phyloP scores from a whole-genome alignment of 768 basidiomycete genomes.

The Suillus paluster region DNA sequence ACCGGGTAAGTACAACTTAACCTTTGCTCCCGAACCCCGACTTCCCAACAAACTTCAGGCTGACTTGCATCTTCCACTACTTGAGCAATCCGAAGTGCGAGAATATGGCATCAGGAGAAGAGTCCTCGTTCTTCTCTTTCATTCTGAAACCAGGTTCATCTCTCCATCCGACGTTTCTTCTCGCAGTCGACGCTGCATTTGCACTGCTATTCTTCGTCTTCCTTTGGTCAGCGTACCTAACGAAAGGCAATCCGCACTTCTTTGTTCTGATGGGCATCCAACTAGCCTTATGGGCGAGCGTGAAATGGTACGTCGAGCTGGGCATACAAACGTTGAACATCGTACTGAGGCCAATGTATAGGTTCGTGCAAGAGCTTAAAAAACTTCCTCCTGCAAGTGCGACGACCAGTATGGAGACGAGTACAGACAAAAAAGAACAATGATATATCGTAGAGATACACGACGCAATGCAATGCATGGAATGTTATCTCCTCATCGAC shows the following conservation, averaged over 20 bases:
- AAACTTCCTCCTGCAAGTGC: constrained; percentile 31
- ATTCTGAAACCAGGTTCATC: constrained; percentile 79
- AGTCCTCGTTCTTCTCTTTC: constrained; percentile 48
- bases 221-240: constrained; percentile 58
- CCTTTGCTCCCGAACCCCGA: background rate
- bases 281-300: constrained; percentile 72
- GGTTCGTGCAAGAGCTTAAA: constrained; percentile 71
- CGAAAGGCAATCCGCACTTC: constrained; percentile 69
- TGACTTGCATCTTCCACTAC: background rate
- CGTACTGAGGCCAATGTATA: constrained; percentile 32
- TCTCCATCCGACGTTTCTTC: constrained; percentile 69
- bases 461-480: background rate
- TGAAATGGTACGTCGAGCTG: constrained; percentile 67
- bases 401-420: constrained; percentile 9
- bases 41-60: background rate
- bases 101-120: constrained; percentile 13
- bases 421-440: constrained; percentile 28
- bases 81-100: background rate
- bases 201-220: constrained; percentile 61
- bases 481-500: constrained; percentile 40
- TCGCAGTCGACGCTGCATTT: constrained; percentile 67
- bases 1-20: background rate
- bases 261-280: constrained; percentile 69
- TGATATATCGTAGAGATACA: constrained; percentile 17
- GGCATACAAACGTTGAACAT: constrained; percentile 3